Evolutionary conservation across 345 rosid species (phyloP).

Genomic region (Passiflora organensis): DNA sequence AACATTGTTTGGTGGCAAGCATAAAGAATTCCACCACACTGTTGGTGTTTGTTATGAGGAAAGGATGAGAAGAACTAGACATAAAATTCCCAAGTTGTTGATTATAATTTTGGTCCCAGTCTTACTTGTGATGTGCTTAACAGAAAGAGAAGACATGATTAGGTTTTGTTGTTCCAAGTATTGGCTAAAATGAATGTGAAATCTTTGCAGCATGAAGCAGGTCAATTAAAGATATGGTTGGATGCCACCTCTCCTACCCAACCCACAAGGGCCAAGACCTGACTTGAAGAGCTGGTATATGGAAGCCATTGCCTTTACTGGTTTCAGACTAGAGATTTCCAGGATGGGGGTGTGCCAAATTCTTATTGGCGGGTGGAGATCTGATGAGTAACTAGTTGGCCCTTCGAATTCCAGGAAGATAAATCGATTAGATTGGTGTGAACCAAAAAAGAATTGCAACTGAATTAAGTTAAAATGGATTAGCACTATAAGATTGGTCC

Average conservation of each 20-base stretch:
- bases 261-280: conserved; percentile 10
- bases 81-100: neutral
- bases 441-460: too few species aligned
- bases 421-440: too few species aligned
- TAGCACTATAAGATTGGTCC: too few species aligned
- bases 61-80: too few species aligned
- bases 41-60: too few species aligned
- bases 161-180: conserved; percentile 2
- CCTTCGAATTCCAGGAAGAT: too few species aligned
- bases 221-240: conserved; percentile 14
- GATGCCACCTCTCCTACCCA: conserved; percentile 18
- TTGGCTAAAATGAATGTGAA: conserved; percentile 10
- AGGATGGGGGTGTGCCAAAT: too few species aligned
- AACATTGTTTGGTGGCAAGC: too few species aligned
- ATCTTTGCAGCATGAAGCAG: neutral
- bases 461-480: too few species aligned
- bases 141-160: neutral
- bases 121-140: too few species aligned
- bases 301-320: neutral
- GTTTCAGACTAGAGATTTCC: conserved; percentile 3
- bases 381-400: too few species aligned
- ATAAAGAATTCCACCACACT: too few species aligned
- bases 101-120: neutral
- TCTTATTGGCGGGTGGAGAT: neutral
- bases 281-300: neutral